Base-by-base conservation (phyloP, 2,329 filamentous ascomycete genomes). In the Penicillium rolfsii region DNA sequence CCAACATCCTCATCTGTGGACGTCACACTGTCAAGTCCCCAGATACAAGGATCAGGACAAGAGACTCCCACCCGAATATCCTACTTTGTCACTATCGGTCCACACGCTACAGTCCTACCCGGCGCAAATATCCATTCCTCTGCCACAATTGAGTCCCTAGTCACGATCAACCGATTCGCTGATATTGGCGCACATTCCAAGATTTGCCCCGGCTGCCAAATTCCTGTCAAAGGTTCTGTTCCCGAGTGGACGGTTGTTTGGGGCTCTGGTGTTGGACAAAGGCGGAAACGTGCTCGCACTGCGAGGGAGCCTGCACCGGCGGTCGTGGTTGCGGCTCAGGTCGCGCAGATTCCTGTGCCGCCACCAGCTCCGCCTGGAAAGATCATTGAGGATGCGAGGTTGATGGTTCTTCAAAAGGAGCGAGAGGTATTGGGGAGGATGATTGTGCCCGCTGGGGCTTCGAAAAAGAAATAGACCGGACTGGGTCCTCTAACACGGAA, bases 161-260 rank as follows among this genome's bases (percentile, higher is more conserved):
- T 75, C 19, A 69, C 70, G 5, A 63, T 82, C 50, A 64, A 74
- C 38, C 66, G 70, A 9, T 63, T 70, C 12, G 76, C 74, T 11
- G 71, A 66, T 2, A 67, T 79, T 4, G 73, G 77, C n/a, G 67
- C 76, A 82, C 85, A 91, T 72, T 89, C 89, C 69, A 91, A 89
- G 24, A 82, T 93, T 55, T 88, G 89, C 7, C 84, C 89, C 0
- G 81, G 85, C 61, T 88, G 85, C 26, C 80, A 82, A 28, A 79
- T 93, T 45, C 75, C 78, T 0, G 83, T 86, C 9, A 83, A 84
- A 0, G 84, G 86, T 35, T 76, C 80, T 11, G 71, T 93, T 0
- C 84, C 85, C 0, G 89, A 91, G 61, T 87, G 85, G 72, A 89
- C 87, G 0, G 89, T 93, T 5, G 79, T 92, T 24, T 92, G 86